Conservation (phyloP, 306 rosid species). For the Pyrus communis region DNA sequence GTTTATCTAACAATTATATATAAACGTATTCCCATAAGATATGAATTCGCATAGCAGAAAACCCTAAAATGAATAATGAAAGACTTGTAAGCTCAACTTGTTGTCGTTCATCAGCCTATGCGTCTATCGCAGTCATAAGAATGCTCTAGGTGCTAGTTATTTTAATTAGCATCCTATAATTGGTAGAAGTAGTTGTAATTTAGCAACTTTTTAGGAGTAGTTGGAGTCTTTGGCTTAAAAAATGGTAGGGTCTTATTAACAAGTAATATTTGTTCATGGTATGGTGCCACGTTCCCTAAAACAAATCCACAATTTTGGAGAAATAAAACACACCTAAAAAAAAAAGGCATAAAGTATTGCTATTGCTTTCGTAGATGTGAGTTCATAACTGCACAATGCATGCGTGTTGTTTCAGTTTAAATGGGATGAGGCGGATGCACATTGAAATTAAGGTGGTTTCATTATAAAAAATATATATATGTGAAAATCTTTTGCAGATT, state of each 20-base stretch:
- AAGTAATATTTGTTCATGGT: background rate
- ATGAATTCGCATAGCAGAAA: background rate
- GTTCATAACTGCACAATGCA: background rate
- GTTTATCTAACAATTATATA: no score
- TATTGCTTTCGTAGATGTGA: background rate
- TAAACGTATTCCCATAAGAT: fast-evolving
- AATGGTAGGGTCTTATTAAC: background rate
- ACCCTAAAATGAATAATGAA: background rate
- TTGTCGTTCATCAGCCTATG: background rate
- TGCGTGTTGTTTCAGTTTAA: background rate
- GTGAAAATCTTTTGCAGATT: fast-evolving
- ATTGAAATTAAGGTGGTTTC: no score
- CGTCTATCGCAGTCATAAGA: background rate
- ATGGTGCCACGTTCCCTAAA: background rate
- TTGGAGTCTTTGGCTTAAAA: background rate
- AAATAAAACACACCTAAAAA: background rate
- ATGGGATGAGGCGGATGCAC: background rate
- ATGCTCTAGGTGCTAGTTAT: background rate
- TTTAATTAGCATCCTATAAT: background rate
- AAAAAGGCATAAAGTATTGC: background rate
- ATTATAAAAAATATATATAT: no score
- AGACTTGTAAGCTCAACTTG: no score
- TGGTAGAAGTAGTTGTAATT: background rate
- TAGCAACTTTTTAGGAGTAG: background rate
- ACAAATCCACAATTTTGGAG: background rate